Evolutionary conservation across 2,329 filamentous ascomycete species (phyloP), one percentile per base, ranked within the genome.

Genomic region (Talaromyces albobiverticillius): DNA sequence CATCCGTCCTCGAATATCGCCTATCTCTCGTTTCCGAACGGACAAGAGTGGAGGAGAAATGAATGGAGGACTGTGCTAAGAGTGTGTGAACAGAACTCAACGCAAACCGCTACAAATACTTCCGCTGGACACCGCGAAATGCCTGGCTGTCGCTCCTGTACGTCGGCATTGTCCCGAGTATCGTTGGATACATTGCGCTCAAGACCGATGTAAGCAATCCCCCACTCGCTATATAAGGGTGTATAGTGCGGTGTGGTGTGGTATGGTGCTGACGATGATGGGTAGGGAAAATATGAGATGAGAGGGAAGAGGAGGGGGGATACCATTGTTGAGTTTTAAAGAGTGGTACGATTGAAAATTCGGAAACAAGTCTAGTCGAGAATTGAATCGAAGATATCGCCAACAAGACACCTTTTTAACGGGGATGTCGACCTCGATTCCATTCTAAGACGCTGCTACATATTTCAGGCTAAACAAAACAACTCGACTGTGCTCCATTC

Each of bases 241-340:
- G n/a, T n/a, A n/a, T n/a, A n/a, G n/a, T 16, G 9, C 2, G n/a
- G 14, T 43, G 22, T 40, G 51, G 49, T 31, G 36, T 26, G 9
- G n/a, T 45, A 16, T 22, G 18, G 29, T 32, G 26, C 49, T 60
- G 54, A 64, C 57, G 3, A 7, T 3, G 23, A 64, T 58, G 46
- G 20, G 16, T 56, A 97, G 93, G 94, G 93, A 67, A 90, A 93
- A 69, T 95, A 79, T 72, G 82, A 95, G 46, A 72, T 96, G 63
- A 84, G 91, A 63, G 93, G 86, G 55, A 97, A 97, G 86, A 82
- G 89, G 72, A 88, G 83, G 74, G 92, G 90, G 52, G 93, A 97
- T 69, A 80, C 86, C n/a, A 81, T 95, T 66, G 77, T 79, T 53
- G 92, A 97, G 75, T 93, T 82, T 71, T 97, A 76, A 49, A 46